Evolutionary conservation across 176 grass and related monocot species (phyloP).

Genomic region (Avena eriantha): DNA sequence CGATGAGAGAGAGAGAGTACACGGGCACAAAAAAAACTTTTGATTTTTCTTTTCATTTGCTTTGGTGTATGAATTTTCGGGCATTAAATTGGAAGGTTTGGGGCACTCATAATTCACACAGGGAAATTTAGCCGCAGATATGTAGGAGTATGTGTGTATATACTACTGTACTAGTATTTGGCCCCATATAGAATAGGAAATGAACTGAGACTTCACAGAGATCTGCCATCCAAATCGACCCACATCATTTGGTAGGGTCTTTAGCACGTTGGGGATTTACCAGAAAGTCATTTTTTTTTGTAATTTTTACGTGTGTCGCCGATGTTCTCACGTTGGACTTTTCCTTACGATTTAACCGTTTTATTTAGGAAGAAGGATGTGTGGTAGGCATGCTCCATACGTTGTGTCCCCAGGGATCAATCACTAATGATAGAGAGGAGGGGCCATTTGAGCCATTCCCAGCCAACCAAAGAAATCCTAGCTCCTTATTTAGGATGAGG

Average conservation of each 20-base stretch:
- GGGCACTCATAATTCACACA: background rate
- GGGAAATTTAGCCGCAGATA: background rate
- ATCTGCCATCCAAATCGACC: slow-evolving; percentile 5
- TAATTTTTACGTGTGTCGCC: background rate
- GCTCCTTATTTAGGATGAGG: slow-evolving; percentile 49
- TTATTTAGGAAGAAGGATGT: slow-evolving; percentile 28
- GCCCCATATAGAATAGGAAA: background rate
- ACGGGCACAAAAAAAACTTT: background rate
- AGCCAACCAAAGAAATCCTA: slow-evolving; percentile 53
- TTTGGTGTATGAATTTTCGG: background rate
- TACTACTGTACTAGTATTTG: background rate
- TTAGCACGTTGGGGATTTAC: background rate
- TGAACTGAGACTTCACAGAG: slow-evolving; percentile 1
- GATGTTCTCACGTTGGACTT: background rate
- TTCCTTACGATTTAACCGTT: background rate
- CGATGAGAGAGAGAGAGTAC: background rate
- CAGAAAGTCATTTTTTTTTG: background rate
- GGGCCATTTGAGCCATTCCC: slow-evolving; percentile 40
- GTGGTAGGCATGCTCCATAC: slow-evolving; percentile 48
- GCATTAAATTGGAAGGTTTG: background rate
- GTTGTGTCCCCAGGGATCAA: slow-evolving; percentile 58
- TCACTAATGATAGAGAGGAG: slow-evolving; percentile 56
- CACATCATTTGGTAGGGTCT: background rate
- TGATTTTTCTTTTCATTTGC: background rate
- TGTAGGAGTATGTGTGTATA: background rate